A percentile compares a stretch with the other conserved stretches of the same genome.
Conservation (phyloP, 345 rosid species). For the Ricinus communis region DNA sequence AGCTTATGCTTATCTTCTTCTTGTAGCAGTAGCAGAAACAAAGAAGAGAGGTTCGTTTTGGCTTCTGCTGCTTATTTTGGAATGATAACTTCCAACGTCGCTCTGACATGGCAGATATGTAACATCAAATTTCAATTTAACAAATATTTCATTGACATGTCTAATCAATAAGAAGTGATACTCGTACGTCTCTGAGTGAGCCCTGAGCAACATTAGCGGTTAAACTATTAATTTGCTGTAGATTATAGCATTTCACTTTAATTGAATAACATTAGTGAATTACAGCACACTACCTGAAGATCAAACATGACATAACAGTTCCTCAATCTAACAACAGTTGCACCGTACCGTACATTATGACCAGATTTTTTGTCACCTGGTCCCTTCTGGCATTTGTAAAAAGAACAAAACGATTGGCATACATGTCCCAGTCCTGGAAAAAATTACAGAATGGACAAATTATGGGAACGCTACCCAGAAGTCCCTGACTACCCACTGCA, state of each 20-base stretch:
- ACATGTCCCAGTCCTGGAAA: slow-evolving; percentile 15
- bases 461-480: background rate
- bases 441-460: slow-evolving; percentile 7
- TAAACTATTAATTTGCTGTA: background rate
- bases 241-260: background rate
- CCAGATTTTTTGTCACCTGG: background rate
- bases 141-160: background rate
- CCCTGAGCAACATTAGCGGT: background rate
- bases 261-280: background rate
- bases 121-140: background rate
- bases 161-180: background rate
- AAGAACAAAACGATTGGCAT: slow-evolving; percentile 10
- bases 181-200: no score
- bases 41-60: background rate
- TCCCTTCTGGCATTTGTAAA: slow-evolving; percentile 2
- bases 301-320: background rate
- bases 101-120: background rate
- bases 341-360: background rate
- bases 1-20: background rate
- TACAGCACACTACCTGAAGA: background rate
- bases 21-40: background rate
- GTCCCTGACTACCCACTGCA: slow-evolving; percentile 4
- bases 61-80: background rate
- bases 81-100: background rate
- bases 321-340: slow-evolving; percentile 18